A percentile compares a stretch with the other conserved stretches of the same genome.
phyloP scores from a whole-genome alignment of 805 yeast species.

The Starmerella lactis-condensi region DNA sequence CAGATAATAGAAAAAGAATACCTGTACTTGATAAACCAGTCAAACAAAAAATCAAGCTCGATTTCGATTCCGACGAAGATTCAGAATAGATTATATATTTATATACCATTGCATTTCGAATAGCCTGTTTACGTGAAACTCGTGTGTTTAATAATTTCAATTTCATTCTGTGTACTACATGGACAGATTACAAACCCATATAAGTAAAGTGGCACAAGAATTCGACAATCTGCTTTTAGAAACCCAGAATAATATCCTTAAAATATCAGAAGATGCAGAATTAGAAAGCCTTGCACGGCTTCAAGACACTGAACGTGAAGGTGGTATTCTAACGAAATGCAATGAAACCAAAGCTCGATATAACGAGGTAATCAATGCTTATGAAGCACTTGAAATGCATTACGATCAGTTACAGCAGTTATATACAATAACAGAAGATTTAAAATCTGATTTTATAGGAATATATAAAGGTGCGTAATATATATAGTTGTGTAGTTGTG shows the following conservation, averaged over 20 bases:
- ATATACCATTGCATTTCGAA: no score
- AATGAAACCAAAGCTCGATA: constrained; percentile 6
- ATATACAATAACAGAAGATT: constrained; percentile 11
- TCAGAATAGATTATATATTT: no score
- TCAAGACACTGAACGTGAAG: constrained; percentile 4
- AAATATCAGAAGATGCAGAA: constrained; percentile 6
- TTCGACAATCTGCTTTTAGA: constrained; percentile 5
- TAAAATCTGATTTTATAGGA: constrained; percentile 7
- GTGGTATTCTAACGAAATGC: constrained; percentile 8
- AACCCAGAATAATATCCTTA: constrained; percentile 3
- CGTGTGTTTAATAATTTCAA: no score
- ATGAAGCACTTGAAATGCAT: constrained; percentile 5
- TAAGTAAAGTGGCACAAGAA: constrained; percentile 6
- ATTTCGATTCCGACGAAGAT: constrained; percentile 25
- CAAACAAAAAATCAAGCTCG: constrained; percentile 18
- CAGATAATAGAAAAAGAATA: no score
- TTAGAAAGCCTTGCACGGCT: constrained; percentile 6
- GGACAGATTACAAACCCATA: constrained; percentile 7
- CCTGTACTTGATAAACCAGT: not conserved
- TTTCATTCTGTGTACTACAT: no score
- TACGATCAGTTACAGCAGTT: constrained; percentile 12
- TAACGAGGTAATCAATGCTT: constrained; percentile 1
- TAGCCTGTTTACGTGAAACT: no score
- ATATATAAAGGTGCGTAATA: no score
- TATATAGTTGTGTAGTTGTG: no score